Base-by-base conservation (phyloP, 73 alveolate species). In the Stentor roeselii region DNA sequence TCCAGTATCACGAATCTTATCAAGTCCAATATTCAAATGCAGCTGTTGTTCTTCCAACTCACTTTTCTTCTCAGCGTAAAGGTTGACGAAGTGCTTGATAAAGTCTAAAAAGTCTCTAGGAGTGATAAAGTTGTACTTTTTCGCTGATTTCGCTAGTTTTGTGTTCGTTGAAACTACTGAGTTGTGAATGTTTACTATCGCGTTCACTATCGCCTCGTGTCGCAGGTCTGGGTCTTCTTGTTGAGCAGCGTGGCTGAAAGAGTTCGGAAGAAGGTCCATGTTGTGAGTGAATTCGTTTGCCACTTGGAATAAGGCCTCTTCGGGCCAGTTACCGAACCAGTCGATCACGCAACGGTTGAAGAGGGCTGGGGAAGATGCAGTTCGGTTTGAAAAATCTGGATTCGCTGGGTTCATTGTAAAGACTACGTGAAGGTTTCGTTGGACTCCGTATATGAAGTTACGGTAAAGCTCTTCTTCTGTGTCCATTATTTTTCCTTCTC, bases 311-410 rank as follows among this genome's bases (percentile, higher is more conserved):
- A 97, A 84, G 3, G 99, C 99, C 34, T 97, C 99, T 42, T 92
- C 92, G 3, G 98, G 92, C 99, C 99, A 98, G 86, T 98, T 99
- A 35, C 99, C 99, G 80, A 98, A 98, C 99, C 99, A 98, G 89
- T 98, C 99, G 78, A 98, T 94, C 75, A 97, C 99, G 84, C 99
- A 98, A 78, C 99, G 91, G 78, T 97, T 97, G 88, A 96, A 97
- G 78, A 97, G 91, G n/a, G 99, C 99, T 1, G 99, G 99, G 4
- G 99, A 95, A 27, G 97, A 82, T 14, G 99, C 99, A 36, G 99
- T 95, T 78, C 99, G 92, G 82, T 97, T 97, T 42, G 96, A 84
- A 93, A 98, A 98, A 88, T 98, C 99, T 4, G 99, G 99, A 76
- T 97, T 96, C 3, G 98, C 93, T 0, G 99, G 99, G 91, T 98